Base-by-base conservation (phyloP, 768 basidiomycete species). In the Pleurotus djamor region DNA sequence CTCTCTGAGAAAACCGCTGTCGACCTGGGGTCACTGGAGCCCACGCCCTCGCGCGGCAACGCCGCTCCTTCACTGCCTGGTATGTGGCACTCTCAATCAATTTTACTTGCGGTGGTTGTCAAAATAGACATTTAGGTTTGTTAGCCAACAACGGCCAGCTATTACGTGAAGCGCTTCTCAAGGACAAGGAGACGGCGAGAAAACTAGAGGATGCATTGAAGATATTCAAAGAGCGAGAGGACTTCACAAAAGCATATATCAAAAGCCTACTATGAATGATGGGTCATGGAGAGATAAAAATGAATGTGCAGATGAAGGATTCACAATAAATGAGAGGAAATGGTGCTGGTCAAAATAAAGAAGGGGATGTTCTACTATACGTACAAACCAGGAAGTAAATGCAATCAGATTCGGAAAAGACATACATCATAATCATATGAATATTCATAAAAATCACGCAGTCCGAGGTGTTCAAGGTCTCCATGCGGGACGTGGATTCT, bases 201-300 rank as follows among this genome's bases (percentile, higher is more conserved):
- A 80, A 79, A 62, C 67, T 83, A 37, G 59, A 67, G 9, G 81
- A 82, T 61, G 81, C 82, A 16, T 63, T 83, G 49, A 61, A 65
- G 49, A 74, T 80, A 16, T 82, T 83, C 61, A 74, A 65, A 1
- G 74, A 74, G 62, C 74, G 69, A 61, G 82, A 83, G 66, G 64
- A 59, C 58, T 74, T 75, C 63, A 75, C 75, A 38, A 77, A 70
- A 67, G 70, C 71, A 48, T 69, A 68, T 16, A 50, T 64, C 21
- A 60, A 56, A 16, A 8, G 38, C 9, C 44, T 56, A 16, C 28
- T 55, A 14, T 38, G 54, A 43, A 47, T 17, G 17, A 14, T 12
- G 7, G 45, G n/a, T 41, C 9, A 4, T 10, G 9, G 38, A 41
- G 7, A 47, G 10, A 47, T 47, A 16, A 8, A 14, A 14, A 47